Percentiles rank a stretch among this genome's conserved stretches.
These are phyloP conservation scores for Diaporthe velutina DNA, from an alignment of 2,329 filamentous ascomycete species.

Conservation along the genomic window DNA sequence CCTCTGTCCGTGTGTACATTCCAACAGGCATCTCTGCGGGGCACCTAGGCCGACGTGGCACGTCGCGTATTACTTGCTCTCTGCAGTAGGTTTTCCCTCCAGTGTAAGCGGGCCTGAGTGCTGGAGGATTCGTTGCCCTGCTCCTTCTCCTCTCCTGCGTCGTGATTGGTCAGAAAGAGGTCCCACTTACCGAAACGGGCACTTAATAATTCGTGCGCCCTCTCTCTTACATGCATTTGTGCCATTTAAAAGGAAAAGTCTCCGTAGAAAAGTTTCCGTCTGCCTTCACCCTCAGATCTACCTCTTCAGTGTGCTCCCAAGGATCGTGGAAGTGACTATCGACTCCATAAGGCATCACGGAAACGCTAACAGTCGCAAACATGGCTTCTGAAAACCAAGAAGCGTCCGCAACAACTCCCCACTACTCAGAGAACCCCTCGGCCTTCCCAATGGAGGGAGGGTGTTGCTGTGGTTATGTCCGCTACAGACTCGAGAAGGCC, in stretches of 20 bases:
- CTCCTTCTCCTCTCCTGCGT: background rate
- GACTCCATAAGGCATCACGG: background rate
- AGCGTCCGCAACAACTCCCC: constrained; percentile 4
- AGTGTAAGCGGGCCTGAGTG: background rate
- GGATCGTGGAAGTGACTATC: background rate
- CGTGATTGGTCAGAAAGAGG: constrained; percentile 4
- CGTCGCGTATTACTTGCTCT: background rate
- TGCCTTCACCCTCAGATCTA: background rate
- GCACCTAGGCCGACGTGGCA: background rate
- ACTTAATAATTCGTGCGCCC: constrained; percentile 5
- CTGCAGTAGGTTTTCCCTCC: background rate
- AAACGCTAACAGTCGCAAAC: background rate
- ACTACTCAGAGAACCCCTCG: constrained; percentile 38
- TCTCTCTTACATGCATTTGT: constrained; percentile 21
- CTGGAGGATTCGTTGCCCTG: background rate
- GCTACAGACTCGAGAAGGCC: constrained; percentile 74
- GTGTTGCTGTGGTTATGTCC: constrained; percentile 78
- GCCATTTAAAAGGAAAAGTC: background rate
- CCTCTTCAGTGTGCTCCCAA: background rate
- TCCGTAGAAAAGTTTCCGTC: too few relatives aligned
- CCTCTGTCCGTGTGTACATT: too few relatives aligned
- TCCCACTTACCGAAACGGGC: constrained; percentile 3
- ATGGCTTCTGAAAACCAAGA: constrained; percentile 3
- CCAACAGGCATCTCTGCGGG: background rate
- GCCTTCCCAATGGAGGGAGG: constrained; percentile 54